Percentiles rank a stretch among this genome's conserved stretches.
These are phyloP conservation scores for Agaricus subrufescens DNA, from an alignment of 768 basidiomycete species.

Conservation along the genomic window DNA sequence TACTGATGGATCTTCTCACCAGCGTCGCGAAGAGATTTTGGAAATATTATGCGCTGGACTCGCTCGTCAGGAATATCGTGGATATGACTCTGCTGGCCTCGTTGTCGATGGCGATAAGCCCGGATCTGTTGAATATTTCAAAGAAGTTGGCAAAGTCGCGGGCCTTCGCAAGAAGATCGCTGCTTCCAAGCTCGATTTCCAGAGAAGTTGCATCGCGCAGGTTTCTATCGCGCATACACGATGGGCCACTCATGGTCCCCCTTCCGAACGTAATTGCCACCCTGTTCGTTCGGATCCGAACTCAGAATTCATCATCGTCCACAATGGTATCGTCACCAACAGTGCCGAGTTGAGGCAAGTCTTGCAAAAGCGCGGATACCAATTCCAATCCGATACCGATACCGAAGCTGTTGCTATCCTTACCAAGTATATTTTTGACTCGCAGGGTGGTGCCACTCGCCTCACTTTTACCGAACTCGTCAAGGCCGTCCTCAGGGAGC, in stretches of 20 bases:
- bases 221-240: slow-evolving; percentile 98
- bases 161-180: slow-evolving; percentile 88
- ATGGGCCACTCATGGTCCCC: slow-evolving; percentile 97
- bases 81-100: slow-evolving; percentile 93
- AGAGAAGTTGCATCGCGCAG: slow-evolving; percentile 77
- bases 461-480: slow-evolving; percentile 86
- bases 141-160: slow-evolving; percentile 97
- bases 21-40: slow-evolving; percentile 88
- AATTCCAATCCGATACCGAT: slow-evolving; percentile 93
- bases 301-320: slow-evolving; percentile 88
- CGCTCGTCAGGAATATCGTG: slow-evolving; percentile 94
- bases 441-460: slow-evolving; percentile 63
- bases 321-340: slow-evolving; percentile 99
- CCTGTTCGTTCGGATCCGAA: slow-evolving; percentile 81
- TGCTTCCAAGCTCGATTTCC: slow-evolving; percentile 61
- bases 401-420: slow-evolving; percentile 97
- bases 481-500: slow-evolving; percentile 95
- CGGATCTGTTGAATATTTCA: slow-evolving; percentile 79
- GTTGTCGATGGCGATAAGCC: slow-evolving; percentile 89
- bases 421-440: slow-evolving; percentile 94
- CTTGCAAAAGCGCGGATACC: slow-evolving; percentile 92
- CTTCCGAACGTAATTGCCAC: slow-evolving; percentile 88
- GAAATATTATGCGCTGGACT: slow-evolving; percentile 90
- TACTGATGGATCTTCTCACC: slow-evolving; percentile 18
- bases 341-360: slow-evolving; percentile 83